Conservation (phyloP, 106 monocot species). For the Acanthochlamys bracteata region DNA sequence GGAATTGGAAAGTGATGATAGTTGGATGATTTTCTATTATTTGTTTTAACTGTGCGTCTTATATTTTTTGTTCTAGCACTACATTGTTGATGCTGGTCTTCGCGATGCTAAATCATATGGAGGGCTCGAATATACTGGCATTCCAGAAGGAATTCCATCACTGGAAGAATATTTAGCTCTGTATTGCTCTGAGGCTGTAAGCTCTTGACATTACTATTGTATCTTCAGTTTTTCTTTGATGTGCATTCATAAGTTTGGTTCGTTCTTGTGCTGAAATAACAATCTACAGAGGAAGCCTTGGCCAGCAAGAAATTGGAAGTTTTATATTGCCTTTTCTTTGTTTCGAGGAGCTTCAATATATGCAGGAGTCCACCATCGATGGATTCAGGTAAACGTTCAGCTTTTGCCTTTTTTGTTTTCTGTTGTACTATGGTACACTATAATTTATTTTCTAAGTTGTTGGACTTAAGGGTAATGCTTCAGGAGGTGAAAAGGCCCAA, state of each 20-base stretch:
- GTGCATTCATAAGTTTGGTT: background rate
- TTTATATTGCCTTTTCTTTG: slow-evolving; percentile 90
- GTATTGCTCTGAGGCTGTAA: slow-evolving; percentile 86
- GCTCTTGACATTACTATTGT: slow-evolving; percentile 1
- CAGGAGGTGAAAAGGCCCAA: slow-evolving; percentile 77
- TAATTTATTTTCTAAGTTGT: slow-evolving; percentile 4
- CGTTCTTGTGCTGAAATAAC: background rate
- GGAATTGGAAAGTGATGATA: too few relatives aligned
- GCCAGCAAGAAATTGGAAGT: slow-evolving; percentile 88
- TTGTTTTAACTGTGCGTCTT: background rate
- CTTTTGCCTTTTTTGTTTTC: background rate
- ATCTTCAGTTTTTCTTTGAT: too few relatives aligned
- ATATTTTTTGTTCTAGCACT: slow-evolving; percentile 41
- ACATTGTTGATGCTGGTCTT: slow-evolving; percentile 28
- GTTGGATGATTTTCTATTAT: too few relatives aligned
- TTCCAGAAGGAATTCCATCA: slow-evolving; percentile 86
- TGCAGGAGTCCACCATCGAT: slow-evolving; percentile 91
- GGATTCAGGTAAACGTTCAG: slow-evolving; percentile 58
- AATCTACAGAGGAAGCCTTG: slow-evolving; percentile 64
- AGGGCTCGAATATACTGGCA: slow-evolving; percentile 57
- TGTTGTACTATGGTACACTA: too few relatives aligned
- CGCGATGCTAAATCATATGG: slow-evolving; percentile 19
- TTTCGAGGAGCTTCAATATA: slow-evolving; percentile 83
- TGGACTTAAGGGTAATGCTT: slow-evolving; percentile 81
- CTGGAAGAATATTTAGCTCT: slow-evolving; percentile 70